A percentile compares a stretch with the other conserved stretches of the same genome.
Conservation (phyloP, 1,284 basidiomycete genomes). For the Schizophyllum commune region DNA sequence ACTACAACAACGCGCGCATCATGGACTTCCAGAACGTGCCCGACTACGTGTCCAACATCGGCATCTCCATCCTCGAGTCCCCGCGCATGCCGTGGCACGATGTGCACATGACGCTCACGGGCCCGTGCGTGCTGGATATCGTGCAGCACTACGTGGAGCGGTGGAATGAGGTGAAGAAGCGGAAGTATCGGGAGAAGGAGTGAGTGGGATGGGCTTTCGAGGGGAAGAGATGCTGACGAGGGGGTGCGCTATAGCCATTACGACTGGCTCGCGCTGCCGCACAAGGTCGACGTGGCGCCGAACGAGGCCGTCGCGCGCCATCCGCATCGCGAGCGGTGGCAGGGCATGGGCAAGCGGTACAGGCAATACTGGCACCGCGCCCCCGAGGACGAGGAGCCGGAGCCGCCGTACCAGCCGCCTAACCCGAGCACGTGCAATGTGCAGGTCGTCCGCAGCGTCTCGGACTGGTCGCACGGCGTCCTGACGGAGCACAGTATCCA, state of each 20-base stretch:
- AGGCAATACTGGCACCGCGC: constrained; percentile 48
- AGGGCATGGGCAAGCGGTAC: constrained; percentile 49
- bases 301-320: constrained; percentile 65
- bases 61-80: constrained; percentile 62
- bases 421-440: neutral
- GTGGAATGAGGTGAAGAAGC: constrained; percentile 80
- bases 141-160: constrained; percentile 88
- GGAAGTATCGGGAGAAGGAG: constrained; percentile 59
- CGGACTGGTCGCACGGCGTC: constrained; percentile 90
- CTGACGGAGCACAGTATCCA: constrained; percentile 82
- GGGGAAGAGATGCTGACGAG: neutral
- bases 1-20: constrained; percentile 83
- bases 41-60: constrained; percentile 66
- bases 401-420: neutral
- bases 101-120: constrained; percentile 80
- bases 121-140: constrained; percentile 81
- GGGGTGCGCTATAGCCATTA: constrained; percentile 8
- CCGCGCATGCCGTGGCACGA: constrained; percentile 89
- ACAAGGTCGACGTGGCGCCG: constrained; percentile 50
- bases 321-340: constrained; percentile 62
- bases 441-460: constrained; percentile 66
- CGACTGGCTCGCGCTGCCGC: constrained; percentile 81
- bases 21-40: constrained; percentile 79
- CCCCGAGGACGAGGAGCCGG: constrained; percentile 22
- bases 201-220: constrained; percentile 22